Evolutionary conservation across 352 stramenopile species (phyloP).

Genomic region (Phytophthora idaei): DNA sequence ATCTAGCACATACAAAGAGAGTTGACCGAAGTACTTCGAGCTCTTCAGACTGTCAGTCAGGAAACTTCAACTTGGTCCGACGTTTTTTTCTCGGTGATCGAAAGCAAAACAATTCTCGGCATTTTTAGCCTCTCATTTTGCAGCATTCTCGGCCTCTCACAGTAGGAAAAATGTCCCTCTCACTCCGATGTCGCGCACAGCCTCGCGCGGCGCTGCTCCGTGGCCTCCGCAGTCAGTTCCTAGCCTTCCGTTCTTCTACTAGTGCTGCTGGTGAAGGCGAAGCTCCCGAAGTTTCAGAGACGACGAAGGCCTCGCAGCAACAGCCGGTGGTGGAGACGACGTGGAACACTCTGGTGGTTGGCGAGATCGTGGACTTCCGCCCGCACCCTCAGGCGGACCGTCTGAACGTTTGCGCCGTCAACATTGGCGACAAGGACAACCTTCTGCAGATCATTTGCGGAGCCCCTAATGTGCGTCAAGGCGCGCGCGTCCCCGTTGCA

Average conservation of each 20-base stretch:
- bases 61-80: neutral
- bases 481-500: constrained; percentile 68
- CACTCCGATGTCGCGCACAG: constrained; percentile 16
- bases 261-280: constrained; percentile 5
- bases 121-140: constrained; percentile 20
- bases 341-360: constrained; percentile 71
- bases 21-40: too few species aligned
- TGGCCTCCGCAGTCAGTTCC: constrained; percentile 17
- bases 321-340: constrained; percentile 49
- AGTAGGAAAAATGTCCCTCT: constrained; percentile 19
- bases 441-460: constrained; percentile 83
- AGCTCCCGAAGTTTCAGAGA: constrained; percentile 7
- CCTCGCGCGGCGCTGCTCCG: constrained; percentile 11
- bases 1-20: too few species aligned
- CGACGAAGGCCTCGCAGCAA: constrained; percentile 30
- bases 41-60: too few species aligned
- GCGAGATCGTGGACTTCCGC: constrained; percentile 68
- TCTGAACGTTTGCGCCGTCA: constrained; percentile 70
- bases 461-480: constrained; percentile 63
- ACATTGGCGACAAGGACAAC: constrained; percentile 60
- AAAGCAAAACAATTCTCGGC: neutral
- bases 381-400: constrained; percentile 68
- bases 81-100: constrained; percentile 14
- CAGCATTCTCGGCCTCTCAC: constrained; percentile 2
- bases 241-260: constrained; percentile 21